These are phyloP conservation scores for Dendrocalamus latiflorus DNA, from an alignment of 202 grass and related monocot genomes.

Conservation along the genomic window DNA sequence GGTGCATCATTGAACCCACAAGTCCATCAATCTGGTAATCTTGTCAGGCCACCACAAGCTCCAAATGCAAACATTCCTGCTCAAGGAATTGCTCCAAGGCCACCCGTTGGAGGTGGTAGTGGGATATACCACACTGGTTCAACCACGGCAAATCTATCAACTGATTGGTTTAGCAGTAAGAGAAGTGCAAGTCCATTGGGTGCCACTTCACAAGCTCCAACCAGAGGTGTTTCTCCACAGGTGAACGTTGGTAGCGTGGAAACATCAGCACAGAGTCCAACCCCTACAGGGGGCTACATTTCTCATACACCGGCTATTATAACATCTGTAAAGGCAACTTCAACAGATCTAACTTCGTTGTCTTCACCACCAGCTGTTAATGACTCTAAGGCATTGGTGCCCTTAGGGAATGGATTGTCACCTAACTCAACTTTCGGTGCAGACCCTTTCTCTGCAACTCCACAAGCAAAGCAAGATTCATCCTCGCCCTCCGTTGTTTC, in stretches of 20 bases:
- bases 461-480: constrained; percentile 38
- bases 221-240: constrained; percentile 39
- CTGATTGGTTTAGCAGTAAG: constrained; percentile 84
- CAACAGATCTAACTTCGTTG: constrained; percentile 29
- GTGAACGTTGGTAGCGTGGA: constrained; percentile 45
- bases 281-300: constrained; percentile 28
- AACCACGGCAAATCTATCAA: constrained; percentile 50
- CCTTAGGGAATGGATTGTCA: constrained; percentile 61
- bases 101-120: constrained; percentile 34
- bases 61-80: constrained; percentile 38
- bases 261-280: constrained; percentile 25
- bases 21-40: constrained; percentile 24
- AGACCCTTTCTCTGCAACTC: constrained; percentile 48
- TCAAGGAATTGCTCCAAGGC: constrained; percentile 44
- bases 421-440: constrained; percentile 58
- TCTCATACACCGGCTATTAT: constrained; percentile 21
- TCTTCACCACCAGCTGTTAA: constrained; percentile 46
- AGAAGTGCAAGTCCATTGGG: constrained; percentile 52
- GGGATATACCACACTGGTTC: constrained; percentile 46
- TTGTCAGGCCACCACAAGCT: constrained; percentile 48
- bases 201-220: constrained; percentile 46
- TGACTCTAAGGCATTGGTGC: constrained; percentile 54
- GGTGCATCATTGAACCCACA: constrained; percentile 26
- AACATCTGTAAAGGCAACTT: constrained; percentile 17
- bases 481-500: constrained; percentile 20